Conservation (phyloP, 2,329 filamentous ascomycete species). For the Tolypocladium nubicola region DNA sequence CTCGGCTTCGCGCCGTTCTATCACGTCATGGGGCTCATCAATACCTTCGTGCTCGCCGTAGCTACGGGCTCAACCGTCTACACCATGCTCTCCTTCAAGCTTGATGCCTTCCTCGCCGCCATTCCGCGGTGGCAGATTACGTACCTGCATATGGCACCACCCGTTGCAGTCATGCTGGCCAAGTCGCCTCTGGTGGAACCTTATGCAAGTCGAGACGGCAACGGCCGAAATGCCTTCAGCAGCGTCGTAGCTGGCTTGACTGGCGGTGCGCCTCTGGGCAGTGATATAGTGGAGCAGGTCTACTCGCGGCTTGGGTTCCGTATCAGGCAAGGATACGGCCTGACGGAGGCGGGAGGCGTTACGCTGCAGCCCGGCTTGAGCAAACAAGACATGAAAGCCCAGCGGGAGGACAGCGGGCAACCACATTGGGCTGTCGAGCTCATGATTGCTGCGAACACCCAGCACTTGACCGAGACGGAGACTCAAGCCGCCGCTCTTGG, state of each 20-base stretch:
- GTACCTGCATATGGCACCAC: not conserved
- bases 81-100: not conserved
- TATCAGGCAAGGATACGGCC: not conserved
- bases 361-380: not conserved
- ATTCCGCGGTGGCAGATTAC: not conserved
- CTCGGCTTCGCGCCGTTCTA: not conserved
- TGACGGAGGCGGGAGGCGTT: not conserved
- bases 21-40: not conserved
- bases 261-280: not conserved
- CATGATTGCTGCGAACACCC: not conserved
- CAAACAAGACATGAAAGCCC: not conserved
- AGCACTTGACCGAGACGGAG: not conserved
- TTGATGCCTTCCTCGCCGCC: not conserved
- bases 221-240: not conserved
- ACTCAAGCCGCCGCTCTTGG: not conserved
- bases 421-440: not conserved
- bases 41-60: not conserved
- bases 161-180: not conserved
- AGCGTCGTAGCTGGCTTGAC: not conserved
- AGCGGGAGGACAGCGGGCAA: not conserved
- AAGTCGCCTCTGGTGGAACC: not conserved
- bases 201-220: not conserved
- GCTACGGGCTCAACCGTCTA: not conserved
- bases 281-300: not conserved
- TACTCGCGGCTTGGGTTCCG: not conserved